Conservation (phyloP, 2,329 filamentous ascomycete species). For the Cladosporium colombiae region DNA sequence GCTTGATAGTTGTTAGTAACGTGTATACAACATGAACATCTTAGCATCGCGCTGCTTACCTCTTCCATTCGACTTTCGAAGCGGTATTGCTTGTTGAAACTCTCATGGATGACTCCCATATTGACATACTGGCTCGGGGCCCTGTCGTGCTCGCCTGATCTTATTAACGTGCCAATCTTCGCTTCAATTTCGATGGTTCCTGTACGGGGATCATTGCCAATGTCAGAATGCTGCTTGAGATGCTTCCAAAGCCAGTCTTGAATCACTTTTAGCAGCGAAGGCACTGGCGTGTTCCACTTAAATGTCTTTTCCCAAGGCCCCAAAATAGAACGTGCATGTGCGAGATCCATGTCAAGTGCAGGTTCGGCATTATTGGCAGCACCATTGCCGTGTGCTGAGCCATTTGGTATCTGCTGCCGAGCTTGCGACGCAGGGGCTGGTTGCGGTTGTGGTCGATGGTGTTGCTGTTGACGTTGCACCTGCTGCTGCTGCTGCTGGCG, state of each 20-base stretch:
- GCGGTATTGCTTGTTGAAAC: constrained; percentile 52
- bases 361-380: neutral
- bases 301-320: constrained; percentile 37
- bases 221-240: constrained; percentile 47
- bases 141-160: constrained; percentile 70
- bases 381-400: neutral
- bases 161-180: constrained; percentile 81
- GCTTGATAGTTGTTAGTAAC: constrained; percentile 45
- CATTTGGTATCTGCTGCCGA: constrained; percentile 10
- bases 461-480: neutral
- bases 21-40: neutral
- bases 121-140: constrained; percentile 67
- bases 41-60: constrained; percentile 54
- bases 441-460: constrained; percentile 3
- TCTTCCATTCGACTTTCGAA: constrained; percentile 92
- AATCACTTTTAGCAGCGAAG: constrained; percentile 29
- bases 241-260: constrained; percentile 33
- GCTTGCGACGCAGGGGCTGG: neutral
- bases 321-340: constrained; percentile 25
- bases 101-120: constrained; percentile 68
- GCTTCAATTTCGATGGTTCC: constrained; percentile 91
- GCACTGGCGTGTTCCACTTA: constrained; percentile 28
- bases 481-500: constrained; percentile 8
- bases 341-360: constrained; percentile 10
- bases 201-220: constrained; percentile 58